Conservation (phyloP, 2,329 filamentous ascomycete species). For the Cladosporium oxysporum region DNA sequence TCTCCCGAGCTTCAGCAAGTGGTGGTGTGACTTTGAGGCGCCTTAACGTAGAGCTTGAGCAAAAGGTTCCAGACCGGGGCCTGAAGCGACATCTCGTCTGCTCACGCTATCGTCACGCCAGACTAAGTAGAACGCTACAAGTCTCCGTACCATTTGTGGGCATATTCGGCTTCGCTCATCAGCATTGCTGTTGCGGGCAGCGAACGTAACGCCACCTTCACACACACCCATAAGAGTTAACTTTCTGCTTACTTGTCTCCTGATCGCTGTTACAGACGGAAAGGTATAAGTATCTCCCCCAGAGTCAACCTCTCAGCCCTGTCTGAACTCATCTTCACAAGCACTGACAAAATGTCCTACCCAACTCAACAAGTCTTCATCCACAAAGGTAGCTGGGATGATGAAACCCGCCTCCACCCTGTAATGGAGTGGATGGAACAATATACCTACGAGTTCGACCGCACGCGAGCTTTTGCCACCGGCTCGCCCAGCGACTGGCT, state of each 20-base stretch:
- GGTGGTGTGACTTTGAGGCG: background rate
- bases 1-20: background rate
- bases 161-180: background rate
- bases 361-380: slow-evolving; percentile 29
- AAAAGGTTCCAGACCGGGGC: background rate
- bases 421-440: slow-evolving; percentile 33
- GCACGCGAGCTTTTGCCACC: slow-evolving; percentile 20
- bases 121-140: background rate
- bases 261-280: background rate
- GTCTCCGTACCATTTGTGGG: background rate
- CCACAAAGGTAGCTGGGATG: slow-evolving; percentile 26
- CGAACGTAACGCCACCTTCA: background rate
- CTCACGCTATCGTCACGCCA: background rate
- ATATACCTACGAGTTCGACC: slow-evolving; percentile 29
- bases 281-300: background rate
- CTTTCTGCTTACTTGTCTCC: background rate
- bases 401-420: slow-evolving; percentile 29
- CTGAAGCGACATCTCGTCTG: background rate
- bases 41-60: background rate
- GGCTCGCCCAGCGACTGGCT: slow-evolving; percentile 22
- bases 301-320: background rate
- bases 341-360: slow-evolving; percentile 27
- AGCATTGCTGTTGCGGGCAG: background rate
- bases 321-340: background rate
- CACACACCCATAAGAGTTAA: background rate